Percentiles rank a stretch among this genome's conserved stretches.
These are phyloP conservation scores for Leccinum arenicola DNA, from an alignment of 768 basidiomycete species.

Conservation along the genomic window DNA sequence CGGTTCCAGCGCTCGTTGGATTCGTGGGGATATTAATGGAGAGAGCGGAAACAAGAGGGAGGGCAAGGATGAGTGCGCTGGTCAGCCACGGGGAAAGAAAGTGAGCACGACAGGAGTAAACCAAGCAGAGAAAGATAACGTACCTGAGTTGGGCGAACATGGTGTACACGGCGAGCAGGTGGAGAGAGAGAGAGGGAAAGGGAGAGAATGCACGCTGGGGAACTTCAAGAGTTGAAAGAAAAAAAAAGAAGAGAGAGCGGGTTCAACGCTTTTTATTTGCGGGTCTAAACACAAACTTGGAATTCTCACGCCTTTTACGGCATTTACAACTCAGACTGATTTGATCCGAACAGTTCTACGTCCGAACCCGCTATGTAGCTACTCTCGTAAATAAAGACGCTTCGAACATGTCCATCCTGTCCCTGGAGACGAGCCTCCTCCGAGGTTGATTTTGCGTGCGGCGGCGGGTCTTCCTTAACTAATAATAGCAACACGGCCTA, in stretches of 20 bases:
- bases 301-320: constrained; percentile 22
- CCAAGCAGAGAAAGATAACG: background rate
- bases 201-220: constrained; percentile 13
- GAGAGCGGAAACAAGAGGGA: constrained; percentile 46
- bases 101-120: background rate
- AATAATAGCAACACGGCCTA: constrained; percentile 15
- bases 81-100: background rate
- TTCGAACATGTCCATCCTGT: background rate
- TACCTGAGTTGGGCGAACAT: constrained; percentile 55
- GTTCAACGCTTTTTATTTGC: constrained; percentile 22
- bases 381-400: background rate
- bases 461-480: background rate
- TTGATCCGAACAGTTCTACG: background rate
- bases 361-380: background rate
- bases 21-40: constrained; percentile 37
- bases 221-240: constrained; percentile 14
- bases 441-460: background rate
- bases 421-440: constrained; percentile 11
- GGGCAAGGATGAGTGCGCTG: constrained; percentile 44
- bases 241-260: background rate
- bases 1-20: constrained; percentile 29
- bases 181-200: background rate
- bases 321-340: constrained; percentile 13
- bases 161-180: constrained; percentile 14
- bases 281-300: constrained; percentile 4